Evolutionary conservation across 192 early-diverging fungal genomes (phyloP).

Genomic region (Lunasporangiospora selenospora): DNA sequence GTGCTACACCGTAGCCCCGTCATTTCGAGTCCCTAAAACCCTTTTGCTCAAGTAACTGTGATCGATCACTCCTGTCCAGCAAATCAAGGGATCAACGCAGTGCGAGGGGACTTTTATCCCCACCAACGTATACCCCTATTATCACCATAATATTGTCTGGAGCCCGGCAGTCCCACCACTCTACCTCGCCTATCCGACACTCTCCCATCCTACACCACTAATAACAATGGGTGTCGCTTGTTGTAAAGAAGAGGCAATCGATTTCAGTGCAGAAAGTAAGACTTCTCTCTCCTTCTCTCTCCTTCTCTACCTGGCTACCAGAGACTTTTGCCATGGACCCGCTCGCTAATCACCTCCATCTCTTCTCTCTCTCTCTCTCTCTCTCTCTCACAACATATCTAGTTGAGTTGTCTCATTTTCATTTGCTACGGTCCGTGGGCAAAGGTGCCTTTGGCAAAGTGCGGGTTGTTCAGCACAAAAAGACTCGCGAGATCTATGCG

Average conservation of each 20-base stretch:
- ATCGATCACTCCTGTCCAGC: no score
- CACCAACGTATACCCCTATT: no score
- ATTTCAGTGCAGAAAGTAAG: slow-evolving; percentile 77
- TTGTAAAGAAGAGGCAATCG: slow-evolving; percentile 69
- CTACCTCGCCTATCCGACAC: no score
- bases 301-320: not conserved
- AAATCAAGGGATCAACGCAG: no score
- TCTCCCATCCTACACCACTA: not conserved
- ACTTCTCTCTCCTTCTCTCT: not conserved
- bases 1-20: no score
- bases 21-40: no score
- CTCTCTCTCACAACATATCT: slow-evolving; percentile 11
- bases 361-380: slow-evolving; percentile 3
- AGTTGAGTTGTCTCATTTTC: slow-evolving; percentile 90
- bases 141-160: no score
- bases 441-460: slow-evolving; percentile 98
- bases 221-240: slow-evolving; percentile 55
- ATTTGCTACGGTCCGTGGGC: slow-evolving; percentile 88
- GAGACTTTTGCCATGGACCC: not conserved
- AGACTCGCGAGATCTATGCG: slow-evolving; percentile 81
- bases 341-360: not conserved
- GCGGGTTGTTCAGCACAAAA: slow-evolving; percentile 91
- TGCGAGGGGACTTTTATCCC: no score
- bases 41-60: no score
- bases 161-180: no score